phyloP scores from a whole-genome alignment of 352 stramenopile genomes.

The Pythium chondricola region DNA sequence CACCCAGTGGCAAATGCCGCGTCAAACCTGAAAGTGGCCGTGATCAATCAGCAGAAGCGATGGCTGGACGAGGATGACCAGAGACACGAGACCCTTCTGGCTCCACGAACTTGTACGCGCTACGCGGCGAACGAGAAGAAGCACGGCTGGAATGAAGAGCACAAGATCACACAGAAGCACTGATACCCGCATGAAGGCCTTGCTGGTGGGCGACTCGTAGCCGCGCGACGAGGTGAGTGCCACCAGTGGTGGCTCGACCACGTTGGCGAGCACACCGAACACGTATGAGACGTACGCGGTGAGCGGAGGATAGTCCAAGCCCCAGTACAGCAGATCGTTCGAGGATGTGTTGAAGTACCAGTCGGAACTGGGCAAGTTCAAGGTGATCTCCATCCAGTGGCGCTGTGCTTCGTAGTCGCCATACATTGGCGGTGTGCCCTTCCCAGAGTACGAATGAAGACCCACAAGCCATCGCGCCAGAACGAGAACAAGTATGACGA shows the following conservation, averaged over 20 bases:
- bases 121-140: slow-evolving; percentile 36
- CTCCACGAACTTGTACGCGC: slow-evolving; percentile 30
- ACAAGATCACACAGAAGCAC: slow-evolving; percentile 92
- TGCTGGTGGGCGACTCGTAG: slow-evolving; percentile 81
- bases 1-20: background rate
- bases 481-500: slow-evolving; percentile 53
- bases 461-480: slow-evolving; percentile 73
- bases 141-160: slow-evolving; percentile 82
- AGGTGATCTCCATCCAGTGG: slow-evolving; percentile 99
- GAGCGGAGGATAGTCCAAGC: slow-evolving; percentile 97
- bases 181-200: slow-evolving; percentile 89
- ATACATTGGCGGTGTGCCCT: slow-evolving; percentile 76
- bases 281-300: slow-evolving; percentile 89
- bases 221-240: slow-evolving; percentile 69
- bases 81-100: slow-evolving; percentile 51
- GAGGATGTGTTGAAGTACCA: slow-evolving; percentile 92
- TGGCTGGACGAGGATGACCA: slow-evolving; percentile 82
- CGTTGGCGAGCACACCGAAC: slow-evolving; percentile 70
- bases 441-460: slow-evolving; percentile 79
- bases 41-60: slow-evolving; percentile 95
- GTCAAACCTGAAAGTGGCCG: slow-evolving; percentile 94
- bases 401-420: slow-evolving; percentile 98
- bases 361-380: slow-evolving; percentile 85
- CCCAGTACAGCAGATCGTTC: slow-evolving; percentile 97
- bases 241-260: slow-evolving; percentile 85